Evolutionary conservation across 305 asterid genomes (phyloP).

Genomic region (Fraxinus sp.): DNA sequence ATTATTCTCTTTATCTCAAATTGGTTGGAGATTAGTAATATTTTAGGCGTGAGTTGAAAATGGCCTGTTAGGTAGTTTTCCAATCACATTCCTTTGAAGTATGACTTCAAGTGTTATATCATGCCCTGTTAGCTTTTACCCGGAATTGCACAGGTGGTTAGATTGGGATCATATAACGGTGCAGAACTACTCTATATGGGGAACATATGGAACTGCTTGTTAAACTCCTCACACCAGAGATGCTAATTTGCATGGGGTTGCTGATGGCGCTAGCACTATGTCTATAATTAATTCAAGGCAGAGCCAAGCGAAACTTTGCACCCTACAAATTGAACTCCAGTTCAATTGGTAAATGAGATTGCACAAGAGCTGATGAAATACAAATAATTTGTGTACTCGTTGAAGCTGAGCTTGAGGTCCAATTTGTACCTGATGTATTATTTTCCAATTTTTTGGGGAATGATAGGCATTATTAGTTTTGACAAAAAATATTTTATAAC

Average conservation of each 20-base stretch:
- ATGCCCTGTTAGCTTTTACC: constrained; percentile 4
- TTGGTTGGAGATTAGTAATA: background rate
- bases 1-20: background rate
- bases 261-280: constrained; percentile 2
- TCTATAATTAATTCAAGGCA: background rate
- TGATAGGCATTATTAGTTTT: background rate
- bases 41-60: background rate
- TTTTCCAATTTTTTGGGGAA: background rate
- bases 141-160: background rate
- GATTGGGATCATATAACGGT: background rate
- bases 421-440: background rate
- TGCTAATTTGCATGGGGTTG: background rate
- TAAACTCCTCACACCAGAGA: background rate
- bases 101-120: background rate
- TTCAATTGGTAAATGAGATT: background rate
- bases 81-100: background rate
- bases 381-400: background rate
- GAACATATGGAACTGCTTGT: background rate
- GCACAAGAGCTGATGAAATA: background rate
- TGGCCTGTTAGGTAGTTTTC: background rate
- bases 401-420: background rate
- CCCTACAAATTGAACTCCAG: background rate
- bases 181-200: background rate
- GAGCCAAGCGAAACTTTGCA: background rate
- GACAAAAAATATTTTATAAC: background rate